Evolutionary conservation across 257 asterid species (phyloP), one percentile per base, ranked within the genome.

Genomic region (Lavandula angustifolia): DNA sequence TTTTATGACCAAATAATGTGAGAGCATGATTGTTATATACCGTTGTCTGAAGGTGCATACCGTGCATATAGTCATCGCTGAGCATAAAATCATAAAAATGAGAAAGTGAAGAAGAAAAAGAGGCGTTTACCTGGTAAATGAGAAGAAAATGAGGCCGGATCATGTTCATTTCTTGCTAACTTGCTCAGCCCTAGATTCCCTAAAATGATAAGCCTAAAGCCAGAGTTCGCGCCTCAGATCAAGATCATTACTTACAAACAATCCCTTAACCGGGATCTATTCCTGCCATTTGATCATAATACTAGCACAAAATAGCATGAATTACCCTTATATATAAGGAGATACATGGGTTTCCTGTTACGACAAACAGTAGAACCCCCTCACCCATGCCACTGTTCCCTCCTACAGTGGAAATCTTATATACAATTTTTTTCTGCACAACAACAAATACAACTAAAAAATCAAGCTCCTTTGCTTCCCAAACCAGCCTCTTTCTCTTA

Each of bases 61-160:
- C n/a, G n/a, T n/a, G 18, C 60, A 31, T 34, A 0, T 12, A 13
- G 10, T 14, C 41, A n/a, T 35, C 13, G 16, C 46, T 35, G 33
- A 22, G 7, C 48, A 27, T 18, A 14, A 37, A 38, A 9, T 16
- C 61, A 60, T n/a, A 10, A 22, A 49, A 44, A 63, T 35, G 13
- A 14, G 27, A 70, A n/a, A n/a, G 50, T 35, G 56, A 7, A 40
- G 48, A 37, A 7, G 9, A 11, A 8, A 0, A 51, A 1, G 10
- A 43, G 27, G 44, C 29, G 0, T 7, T 60, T 42, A 60, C 66
- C 53, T 60, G 66, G 34, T 9, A 59, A 22, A 57, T 44, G 53
- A 52, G 62, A 33, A 46, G 14, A 64, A 59, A 27, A 63, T 32
- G 13, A 65, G 70, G 68, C 55, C 29, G 42, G 69, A 46, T 66